These are phyloP conservation scores for Annulohypoxylon moriforme DNA, from an alignment of 495 filamentous ascomycete genomes.

Conservation along the genomic window DNA sequence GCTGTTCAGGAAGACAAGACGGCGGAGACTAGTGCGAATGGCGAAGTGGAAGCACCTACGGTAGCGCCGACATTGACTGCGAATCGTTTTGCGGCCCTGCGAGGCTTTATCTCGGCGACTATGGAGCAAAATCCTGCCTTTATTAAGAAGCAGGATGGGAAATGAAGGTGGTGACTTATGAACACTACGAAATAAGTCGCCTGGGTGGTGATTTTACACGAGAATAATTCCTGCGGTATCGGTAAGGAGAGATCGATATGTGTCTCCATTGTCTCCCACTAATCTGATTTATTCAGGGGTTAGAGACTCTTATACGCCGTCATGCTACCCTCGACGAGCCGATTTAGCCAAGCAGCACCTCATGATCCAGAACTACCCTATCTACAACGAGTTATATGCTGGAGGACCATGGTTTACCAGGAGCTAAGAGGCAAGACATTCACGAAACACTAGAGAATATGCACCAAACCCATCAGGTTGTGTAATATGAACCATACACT, in stretches of 20 bases:
- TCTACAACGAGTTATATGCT: background rate
- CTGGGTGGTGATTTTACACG: background rate
- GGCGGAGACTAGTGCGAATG: background rate
- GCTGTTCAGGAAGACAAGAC: conserved; percentile 51
- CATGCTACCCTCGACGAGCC: background rate
- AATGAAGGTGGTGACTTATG: conserved; percentile 7
- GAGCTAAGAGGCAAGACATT: background rate
- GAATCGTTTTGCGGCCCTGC: conserved; percentile 74
- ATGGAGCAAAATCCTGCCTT: conserved; percentile 80
- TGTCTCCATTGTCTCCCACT: background rate
- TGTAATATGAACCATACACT: background rate
- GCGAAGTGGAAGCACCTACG: background rate
- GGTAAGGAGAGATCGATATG: background rate
- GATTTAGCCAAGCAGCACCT: background rate
- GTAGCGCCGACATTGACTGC: conserved; percentile 56
- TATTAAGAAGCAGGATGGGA: conserved; percentile 41
- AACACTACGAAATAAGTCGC: background rate
- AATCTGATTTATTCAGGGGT: background rate
- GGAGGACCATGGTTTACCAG: background rate
- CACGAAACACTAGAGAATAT: background rate
- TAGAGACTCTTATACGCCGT: background rate
- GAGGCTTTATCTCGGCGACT: conserved; percentile 75
- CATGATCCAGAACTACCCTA: background rate
- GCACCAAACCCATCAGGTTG: background rate
- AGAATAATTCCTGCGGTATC: background rate